A percentile compares a stretch with the other conserved stretches of the same genome.
Evolutionary conservation across 306 rosid genomes (phyloP).

Genomic region (Dicorynia guianensis): DNA sequence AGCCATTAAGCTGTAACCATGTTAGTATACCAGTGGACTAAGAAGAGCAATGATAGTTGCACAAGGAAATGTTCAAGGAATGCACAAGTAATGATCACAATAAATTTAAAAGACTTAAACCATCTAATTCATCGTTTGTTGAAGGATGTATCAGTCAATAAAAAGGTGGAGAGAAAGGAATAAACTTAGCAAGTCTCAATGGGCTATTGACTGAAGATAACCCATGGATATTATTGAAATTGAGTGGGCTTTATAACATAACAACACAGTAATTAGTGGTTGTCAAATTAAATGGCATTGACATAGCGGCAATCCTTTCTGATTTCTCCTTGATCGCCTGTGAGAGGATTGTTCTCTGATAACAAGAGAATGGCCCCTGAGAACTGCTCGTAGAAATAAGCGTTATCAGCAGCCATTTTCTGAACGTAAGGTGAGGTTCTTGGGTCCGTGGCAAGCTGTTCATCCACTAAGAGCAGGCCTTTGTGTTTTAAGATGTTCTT

Average conservation of each 20-base stretch:
- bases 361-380: conserved; percentile 61
- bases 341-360: conserved; percentile 76
- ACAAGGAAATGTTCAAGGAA: no score
- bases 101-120: no score
- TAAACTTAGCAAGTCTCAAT: background rate
- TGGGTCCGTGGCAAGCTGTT: conserved; percentile 66
- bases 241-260: background rate
- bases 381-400: conserved; percentile 73
- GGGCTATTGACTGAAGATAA: background rate
- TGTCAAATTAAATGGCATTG: conserved; percentile 46
- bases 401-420: conserved; percentile 74
- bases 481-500: conserved; percentile 68
- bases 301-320: conserved; percentile 80
- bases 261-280: background rate
- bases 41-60: no score
- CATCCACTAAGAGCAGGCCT: conserved; percentile 73
- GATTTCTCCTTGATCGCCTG: conserved; percentile 65
- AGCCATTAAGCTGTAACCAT: no score
- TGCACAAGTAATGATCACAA: no score
- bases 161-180: no score
- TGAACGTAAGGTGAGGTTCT: conserved; percentile 67
- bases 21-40: no score
- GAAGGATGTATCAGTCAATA: background rate
- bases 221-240: background rate
- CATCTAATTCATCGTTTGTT: no score